phyloP scores from a whole-genome alignment of 352 stramenopile genomes.

The Plasmopara halstedii region DNA sequence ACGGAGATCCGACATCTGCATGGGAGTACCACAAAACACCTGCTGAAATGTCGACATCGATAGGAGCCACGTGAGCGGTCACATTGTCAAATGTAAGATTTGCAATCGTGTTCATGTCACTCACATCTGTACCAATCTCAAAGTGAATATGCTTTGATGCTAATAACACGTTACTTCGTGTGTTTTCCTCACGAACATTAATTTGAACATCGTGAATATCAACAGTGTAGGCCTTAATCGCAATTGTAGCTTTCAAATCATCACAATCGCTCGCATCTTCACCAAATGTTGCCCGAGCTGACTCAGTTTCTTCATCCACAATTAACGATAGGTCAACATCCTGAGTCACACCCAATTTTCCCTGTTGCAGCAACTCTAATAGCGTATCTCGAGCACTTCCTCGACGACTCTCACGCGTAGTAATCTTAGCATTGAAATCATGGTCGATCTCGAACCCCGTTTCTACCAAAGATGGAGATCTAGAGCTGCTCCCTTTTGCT shows the following conservation, averaged over 20 bases:
- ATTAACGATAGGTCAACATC: constrained; percentile 19
- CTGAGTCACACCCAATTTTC: constrained; percentile 42
- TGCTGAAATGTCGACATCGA: constrained; percentile 66
- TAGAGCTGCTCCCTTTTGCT: constrained; percentile 15
- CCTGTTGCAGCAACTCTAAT: constrained; percentile 64
- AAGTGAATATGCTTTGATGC: constrained; percentile 75
- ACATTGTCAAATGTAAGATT: constrained; percentile 61
- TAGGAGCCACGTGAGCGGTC: constrained; percentile 57
- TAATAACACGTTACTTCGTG: constrained; percentile 55
- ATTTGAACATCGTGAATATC: constrained; percentile 75
- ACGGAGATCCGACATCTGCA: not conserved
- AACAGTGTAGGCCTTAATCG: constrained; percentile 64
- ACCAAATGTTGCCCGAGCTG: constrained; percentile 3
- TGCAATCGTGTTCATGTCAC: constrained; percentile 37
- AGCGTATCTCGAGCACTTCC: constrained; percentile 54
- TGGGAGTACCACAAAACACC: constrained; percentile 72
- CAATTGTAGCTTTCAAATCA: constrained; percentile 25
- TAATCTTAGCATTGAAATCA: not conserved
- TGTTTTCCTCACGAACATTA: constrained; percentile 64
- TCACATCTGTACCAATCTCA: constrained; percentile 49
- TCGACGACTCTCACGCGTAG: constrained; percentile 14
- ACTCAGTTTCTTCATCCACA: constrained; percentile 8
- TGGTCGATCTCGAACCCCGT: not conserved
- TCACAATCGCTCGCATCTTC: constrained; percentile 11
- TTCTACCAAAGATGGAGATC: constrained; percentile 10